These are phyloP conservation scores for Thamnidium elegans DNA, from an alignment of 192 early-diverging fungal species.

Conservation along the genomic window DNA sequence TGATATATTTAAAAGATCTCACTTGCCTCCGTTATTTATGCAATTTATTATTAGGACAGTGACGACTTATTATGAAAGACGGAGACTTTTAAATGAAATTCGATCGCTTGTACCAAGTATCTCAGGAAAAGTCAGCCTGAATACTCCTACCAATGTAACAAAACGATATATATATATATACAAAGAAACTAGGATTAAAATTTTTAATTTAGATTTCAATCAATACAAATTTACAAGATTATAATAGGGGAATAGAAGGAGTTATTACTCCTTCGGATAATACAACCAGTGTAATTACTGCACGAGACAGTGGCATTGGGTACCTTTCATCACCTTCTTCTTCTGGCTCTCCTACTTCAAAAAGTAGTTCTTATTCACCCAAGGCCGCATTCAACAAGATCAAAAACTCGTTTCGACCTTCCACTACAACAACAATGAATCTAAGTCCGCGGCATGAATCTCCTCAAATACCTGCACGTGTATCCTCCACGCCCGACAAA, in stretches of 20 bases:
- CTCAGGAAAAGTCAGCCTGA: neutral
- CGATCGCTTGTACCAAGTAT: conserved; percentile 20
- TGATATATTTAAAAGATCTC: neutral
- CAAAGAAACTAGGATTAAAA: neutral
- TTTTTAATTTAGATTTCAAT: conserved; percentile 18
- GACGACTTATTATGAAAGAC: conserved; percentile 35
- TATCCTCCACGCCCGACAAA: conserved; percentile 36
- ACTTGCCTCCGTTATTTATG: neutral
- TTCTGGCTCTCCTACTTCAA: conserved; percentile 3
- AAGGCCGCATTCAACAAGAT: conserved; percentile 23
- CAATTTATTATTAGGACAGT: conserved; percentile 15
- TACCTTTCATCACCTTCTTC: conserved; percentile 19
- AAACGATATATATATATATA: neutral
- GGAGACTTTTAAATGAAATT: conserved; percentile 35
- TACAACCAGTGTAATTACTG: neutral
- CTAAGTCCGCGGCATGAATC: neutral
- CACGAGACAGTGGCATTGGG: conserved; percentile 16
- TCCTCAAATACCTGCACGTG: conserved; percentile 24
- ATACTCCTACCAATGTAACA: conserved; percentile 21
- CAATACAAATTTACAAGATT: conserved; percentile 22
- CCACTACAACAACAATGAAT: conserved; percentile 3
- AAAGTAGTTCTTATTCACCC: conserved; percentile 19
- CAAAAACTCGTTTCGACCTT: conserved; percentile 15
- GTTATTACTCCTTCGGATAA: conserved; percentile 6
- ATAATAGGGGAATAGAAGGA: conserved; percentile 8